A percentile compares a stretch with the other conserved stretches of the same genome.
Evolutionary conservation across 192 early-diverging fungal species (phyloP).

Genomic region (Oehlia diaphana): DNA sequence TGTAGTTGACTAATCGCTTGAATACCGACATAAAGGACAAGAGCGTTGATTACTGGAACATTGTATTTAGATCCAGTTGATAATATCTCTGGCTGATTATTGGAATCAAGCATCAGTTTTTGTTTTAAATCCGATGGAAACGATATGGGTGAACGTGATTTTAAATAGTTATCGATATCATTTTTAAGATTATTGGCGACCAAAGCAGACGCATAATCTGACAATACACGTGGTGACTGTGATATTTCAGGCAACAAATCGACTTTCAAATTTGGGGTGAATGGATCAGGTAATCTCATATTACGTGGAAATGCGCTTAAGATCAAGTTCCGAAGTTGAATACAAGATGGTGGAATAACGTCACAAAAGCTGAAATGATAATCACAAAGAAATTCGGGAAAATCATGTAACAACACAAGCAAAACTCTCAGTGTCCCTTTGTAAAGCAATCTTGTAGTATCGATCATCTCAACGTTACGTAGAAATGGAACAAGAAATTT

Average conservation of each 20-base stretch:
- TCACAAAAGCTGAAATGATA: constrained; percentile 91
- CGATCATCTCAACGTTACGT: constrained; percentile 65
- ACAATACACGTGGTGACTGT: constrained; percentile 81
- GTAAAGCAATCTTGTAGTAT: constrained; percentile 83
- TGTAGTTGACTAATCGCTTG: constrained; percentile 64
- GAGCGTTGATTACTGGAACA: constrained; percentile 76
- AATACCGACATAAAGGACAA: constrained; percentile 87
- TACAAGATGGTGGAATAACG: constrained; percentile 86
- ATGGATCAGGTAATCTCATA: constrained; percentile 96
- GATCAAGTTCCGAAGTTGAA: constrained; percentile 95
- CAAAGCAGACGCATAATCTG: constrained; percentile 76
- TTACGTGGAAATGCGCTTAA: constrained; percentile 94
- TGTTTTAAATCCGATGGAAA: constrained; percentile 63
- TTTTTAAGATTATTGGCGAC: constrained; percentile 61
- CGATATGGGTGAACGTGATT: constrained; percentile 51
- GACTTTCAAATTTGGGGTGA: constrained; percentile 93
- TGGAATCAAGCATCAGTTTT: constrained; percentile 48
- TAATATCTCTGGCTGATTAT: constrained; percentile 32
- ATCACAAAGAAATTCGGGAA: constrained; percentile 94
- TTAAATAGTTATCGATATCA: constrained; percentile 74
- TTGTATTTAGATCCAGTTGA: constrained; percentile 67
- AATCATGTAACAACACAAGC: constrained; percentile 92
- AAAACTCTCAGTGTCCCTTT: constrained; percentile 86
- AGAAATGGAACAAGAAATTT: constrained; percentile 87
- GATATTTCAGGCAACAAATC: constrained; percentile 88